These are phyloP conservation scores for Xylaria telfairii DNA, from an alignment of 495 filamentous ascomycete genomes.

Conservation along the genomic window DNA sequence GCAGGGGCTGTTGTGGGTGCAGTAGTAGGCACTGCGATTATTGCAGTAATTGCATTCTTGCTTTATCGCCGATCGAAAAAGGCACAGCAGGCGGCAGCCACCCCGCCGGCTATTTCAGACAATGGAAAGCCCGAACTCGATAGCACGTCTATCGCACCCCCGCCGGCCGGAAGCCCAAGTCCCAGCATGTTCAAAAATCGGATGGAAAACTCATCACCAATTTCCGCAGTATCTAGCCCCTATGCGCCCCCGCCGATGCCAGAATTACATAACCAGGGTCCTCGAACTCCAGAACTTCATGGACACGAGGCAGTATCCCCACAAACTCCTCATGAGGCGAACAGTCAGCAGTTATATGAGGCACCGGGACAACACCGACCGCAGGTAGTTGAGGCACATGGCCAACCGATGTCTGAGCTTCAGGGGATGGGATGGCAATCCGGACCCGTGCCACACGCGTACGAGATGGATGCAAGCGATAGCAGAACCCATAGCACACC, in stretches of 20 bases:
- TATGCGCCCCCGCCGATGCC: conserved; percentile 28
- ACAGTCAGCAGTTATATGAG: conserved; percentile 33
- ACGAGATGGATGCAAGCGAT: conserved; percentile 48
- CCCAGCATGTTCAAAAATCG: conserved; percentile 39
- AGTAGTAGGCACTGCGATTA: conserved; percentile 40
- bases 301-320: conserved; percentile 29
- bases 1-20: conserved; percentile 47
- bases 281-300: conserved; percentile 40
- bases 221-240: conserved; percentile 45
- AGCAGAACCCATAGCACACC: background rate
- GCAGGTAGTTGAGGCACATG: conserved; percentile 33
- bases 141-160: conserved; percentile 28
- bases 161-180: conserved; percentile 38
- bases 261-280: conserved; percentile 42
- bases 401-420: conserved; percentile 34
- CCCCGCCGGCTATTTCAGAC: conserved; percentile 13
- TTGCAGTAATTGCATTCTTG: conserved; percentile 45
- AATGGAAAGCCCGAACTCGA: conserved; percentile 47
- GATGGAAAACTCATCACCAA: conserved; percentile 46
- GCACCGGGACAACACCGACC: conserved; percentile 29
- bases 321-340: conserved; percentile 28
- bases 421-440: conserved; percentile 47
- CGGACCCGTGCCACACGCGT: conserved; percentile 41
- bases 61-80: conserved; percentile 33
- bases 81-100: conserved; percentile 1